Conservation (phyloP, 192 early-diverging fungal species). For the Linderina pennispora region DNA sequence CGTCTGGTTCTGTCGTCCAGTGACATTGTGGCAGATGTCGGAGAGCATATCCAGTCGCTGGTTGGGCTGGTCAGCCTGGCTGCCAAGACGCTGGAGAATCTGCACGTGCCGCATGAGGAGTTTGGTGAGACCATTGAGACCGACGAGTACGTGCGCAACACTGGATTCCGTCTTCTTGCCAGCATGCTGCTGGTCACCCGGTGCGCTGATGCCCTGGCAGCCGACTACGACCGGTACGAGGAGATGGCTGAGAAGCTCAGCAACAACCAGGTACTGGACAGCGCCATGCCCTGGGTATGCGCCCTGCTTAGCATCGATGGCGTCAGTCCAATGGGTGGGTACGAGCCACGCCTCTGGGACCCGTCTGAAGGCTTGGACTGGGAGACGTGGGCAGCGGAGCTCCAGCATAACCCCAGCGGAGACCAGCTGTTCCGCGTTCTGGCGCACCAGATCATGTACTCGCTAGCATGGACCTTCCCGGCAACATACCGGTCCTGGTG, state of each 20-base stretch:
- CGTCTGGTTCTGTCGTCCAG: conserved; percentile 10
- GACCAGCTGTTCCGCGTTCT: conserved; percentile 17
- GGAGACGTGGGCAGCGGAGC: conserved; percentile 15
- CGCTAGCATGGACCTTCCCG: conserved; percentile 20
- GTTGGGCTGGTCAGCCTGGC: conserved; percentile 11
- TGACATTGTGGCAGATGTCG: conserved; percentile 1
- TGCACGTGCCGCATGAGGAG: neutral
- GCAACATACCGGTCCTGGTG: conserved; percentile 37
- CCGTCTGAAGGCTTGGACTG: conserved; percentile 12
- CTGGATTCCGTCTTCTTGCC: conserved; percentile 17
- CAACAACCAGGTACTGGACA: conserved; percentile 6
- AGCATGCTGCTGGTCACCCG: conserved; percentile 18
- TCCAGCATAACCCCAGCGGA: conserved; percentile 11
- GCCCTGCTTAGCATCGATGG: conserved; percentile 22
- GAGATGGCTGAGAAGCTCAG: conserved; percentile 12
- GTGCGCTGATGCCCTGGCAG: conserved; percentile 11
- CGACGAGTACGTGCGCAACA: neutral
- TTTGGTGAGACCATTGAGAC: neutral
- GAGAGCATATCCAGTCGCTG: conserved; percentile 3
- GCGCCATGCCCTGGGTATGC: conserved; percentile 40
- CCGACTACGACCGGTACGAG: conserved; percentile 5
- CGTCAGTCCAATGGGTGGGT: neutral
- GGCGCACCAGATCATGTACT: conserved; percentile 16
- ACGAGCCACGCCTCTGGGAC: conserved; percentile 22
- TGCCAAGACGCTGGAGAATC: conserved; percentile 1